A percentile compares a stretch with the other conserved stretches of the same genome.
Conservation (phyloP, 2,329 filamentous ascomycete genomes). For the Cercospora canescens region DNA sequence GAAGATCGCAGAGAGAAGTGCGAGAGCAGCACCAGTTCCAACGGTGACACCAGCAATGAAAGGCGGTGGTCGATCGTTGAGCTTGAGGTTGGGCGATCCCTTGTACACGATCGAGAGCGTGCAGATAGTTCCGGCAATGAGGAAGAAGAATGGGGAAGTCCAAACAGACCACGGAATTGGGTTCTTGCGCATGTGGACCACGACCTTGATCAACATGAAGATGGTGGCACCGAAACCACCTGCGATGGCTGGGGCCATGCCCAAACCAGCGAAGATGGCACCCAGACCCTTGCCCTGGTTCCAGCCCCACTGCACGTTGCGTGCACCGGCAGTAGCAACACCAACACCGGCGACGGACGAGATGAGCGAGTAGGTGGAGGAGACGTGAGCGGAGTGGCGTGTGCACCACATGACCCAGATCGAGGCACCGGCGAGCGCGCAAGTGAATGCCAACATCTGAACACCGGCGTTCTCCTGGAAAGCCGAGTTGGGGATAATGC, state of each 20-base stretch:
- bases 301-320: conserved; percentile 45
- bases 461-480: conserved; percentile 51
- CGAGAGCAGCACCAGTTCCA: conserved; percentile 38
- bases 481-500: conserved; percentile 53
- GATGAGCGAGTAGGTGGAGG: conserved; percentile 62
- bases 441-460: conserved; percentile 48
- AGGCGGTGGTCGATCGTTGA: conserved; percentile 44
- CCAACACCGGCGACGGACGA: conserved; percentile 62
- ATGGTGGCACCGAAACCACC: conserved; percentile 51
- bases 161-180: conserved; percentile 52
- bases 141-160: conserved; percentile 52
- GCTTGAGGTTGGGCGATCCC: conserved; percentile 44
- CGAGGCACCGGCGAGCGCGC: conserved; percentile 47
- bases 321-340: conserved; percentile 54
- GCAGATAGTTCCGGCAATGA: conserved; percentile 50
- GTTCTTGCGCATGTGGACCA: conserved; percentile 51
- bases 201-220: conserved; percentile 52
- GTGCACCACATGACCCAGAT: conserved; percentile 60
- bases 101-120: conserved; percentile 61
- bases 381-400: conserved; percentile 57
- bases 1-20: conserved; percentile 44
- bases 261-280: conserved; percentile 47
- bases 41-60: conserved; percentile 56
- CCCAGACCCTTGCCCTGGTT: conserved; percentile 44
- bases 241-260: conserved; percentile 51